Base-by-base conservation (phyloP, 1,284 basidiomycete genomes). In the Ustilago loliicola region DNA sequence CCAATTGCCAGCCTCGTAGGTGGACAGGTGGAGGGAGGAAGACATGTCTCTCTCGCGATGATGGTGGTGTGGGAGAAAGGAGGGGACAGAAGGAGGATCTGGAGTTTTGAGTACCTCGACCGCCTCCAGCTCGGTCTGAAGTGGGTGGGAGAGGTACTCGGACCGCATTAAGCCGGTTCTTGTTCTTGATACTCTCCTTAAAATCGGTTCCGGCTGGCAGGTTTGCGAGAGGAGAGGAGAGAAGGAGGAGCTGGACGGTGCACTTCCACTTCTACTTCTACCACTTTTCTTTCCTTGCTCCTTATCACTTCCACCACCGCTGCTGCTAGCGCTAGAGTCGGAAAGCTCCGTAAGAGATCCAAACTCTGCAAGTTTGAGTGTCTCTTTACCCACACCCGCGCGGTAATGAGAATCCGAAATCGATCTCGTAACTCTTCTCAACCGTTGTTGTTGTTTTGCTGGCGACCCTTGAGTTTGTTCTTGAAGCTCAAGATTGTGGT, bases 111-210 rank as follows among this genome's bases (percentile, higher is more conserved):
- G 19, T 5, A 55, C 36, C 25, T 55, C 53, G 11, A 55, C 36
- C 4, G 19, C 3, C 15, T 55, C 53, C 2, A 21, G 7, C 10
- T 36, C 53, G 23, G n/a, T 25, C 9, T 17, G 25, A 19, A 15
- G 38, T 19, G 61, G 61, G 7, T 27, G 45, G 7, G 51, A 62
- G 9, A 72, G 60, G 17, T 42, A 72, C 0, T 32, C 42, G 0
- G 69, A 66, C 1, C 70, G 54, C 70, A 72, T 66, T 38, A 66
- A 60, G 15, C 56, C 64, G 10, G 55, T 11, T 38, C 15, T 55
- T 30, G 27, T 54, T 11, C 56, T 53, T 21, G 54, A 54, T 5
- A 66, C 47, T 8, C 70, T 61, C 36, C 70, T 56, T 11, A 71
- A 34, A 1, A n/a, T 15, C 6, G 15, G 60, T 52, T 13, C 54